Base-by-base conservation (phyloP, 148 eudicot species). In the Diospyros lotus region DNA sequence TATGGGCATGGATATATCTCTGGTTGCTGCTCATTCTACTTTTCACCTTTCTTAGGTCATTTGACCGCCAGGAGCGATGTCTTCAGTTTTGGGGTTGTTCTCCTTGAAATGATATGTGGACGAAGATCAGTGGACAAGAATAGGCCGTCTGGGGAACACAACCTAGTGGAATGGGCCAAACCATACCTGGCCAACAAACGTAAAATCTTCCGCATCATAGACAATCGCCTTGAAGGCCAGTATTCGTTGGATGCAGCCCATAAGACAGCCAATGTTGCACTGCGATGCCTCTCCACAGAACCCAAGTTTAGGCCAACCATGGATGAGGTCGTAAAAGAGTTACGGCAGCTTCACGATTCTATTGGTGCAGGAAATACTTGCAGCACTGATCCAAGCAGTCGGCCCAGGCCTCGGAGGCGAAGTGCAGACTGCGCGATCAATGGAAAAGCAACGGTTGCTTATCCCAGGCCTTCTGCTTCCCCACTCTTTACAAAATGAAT, bases 141-240 rank as follows among this genome's bases (percentile, higher is more conserved):
- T 41, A 70, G 86, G n/a, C 84, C 86, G 4, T 42, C 76, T 1
- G 85, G 85, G 8, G 83, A 77, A 44, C 85, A 86, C 61, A 82
- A 75, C 60, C 82, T 85, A 0, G 88, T 87, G 42, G 83, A 82
- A 55, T 87, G 88, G 88, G 86, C 88, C 69, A 84, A 76, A 54
- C 87, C 86, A 1, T 83, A 79, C 73, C 78, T 87, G 64, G 75
- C 68, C 56, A 73, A 73, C 83, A 80, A 82, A 61, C 82, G 86
- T 9, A 80, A 79, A 78, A 54, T 82, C 50, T 78, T 78, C 66
- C 75, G 83, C 4, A 66, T 87, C 45, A 72, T 92, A 45, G 97
- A 92, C 77, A 88, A 73, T 59, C 94, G 94, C 44, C 86, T 92
- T 9, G 91, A 92, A 73, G 92, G 93, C 15, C 97, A 92, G 58